A percentile compares a stretch with the other conserved stretches of the same genome.
Conservation (phyloP, 768 basidiomycete species). For the Boletus sp. region DNA sequence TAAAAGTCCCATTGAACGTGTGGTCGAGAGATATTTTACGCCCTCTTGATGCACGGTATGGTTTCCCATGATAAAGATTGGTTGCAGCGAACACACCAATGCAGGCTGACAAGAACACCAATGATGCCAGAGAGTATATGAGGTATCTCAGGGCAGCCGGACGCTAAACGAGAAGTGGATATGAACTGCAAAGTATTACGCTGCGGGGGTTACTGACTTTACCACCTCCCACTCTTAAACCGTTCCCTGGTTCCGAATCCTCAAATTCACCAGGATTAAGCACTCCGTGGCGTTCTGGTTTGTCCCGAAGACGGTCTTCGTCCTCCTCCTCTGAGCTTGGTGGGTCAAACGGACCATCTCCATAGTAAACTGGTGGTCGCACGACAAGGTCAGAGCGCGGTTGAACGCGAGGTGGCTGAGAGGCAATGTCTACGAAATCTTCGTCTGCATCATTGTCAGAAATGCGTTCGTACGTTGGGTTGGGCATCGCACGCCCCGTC, state of each 20-base stretch:
- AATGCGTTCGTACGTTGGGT: conserved; percentile 31
- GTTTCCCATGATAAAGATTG: conserved; percentile 57
- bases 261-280: conserved; percentile 6
- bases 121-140: conserved; percentile 54
- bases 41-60: conserved; percentile 51
- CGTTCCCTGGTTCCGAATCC: conserved; percentile 29
- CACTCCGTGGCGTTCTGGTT: conserved; percentile 28
- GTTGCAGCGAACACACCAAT: conserved; percentile 80
- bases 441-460: conserved; percentile 25
- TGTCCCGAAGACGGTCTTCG: conserved; percentile 47
- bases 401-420: conserved; percentile 3
- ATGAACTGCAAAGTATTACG: conserved; percentile 2
- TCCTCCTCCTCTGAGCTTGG: conserved; percentile 80
- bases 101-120: conserved; percentile 59
- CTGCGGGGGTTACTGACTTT: conserved; percentile 32
- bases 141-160: conserved; percentile 59
- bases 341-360: conserved; percentile 73
- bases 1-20: conserved; percentile 90
- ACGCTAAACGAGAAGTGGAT: conserved; percentile 34
- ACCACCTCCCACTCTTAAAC: conserved; percentile 35
- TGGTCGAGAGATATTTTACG: conserved; percentile 83
- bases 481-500: conserved; percentile 24
- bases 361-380: conserved; percentile 56
- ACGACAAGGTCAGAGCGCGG: conserved; percentile 12
- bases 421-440: conserved; percentile 8